Evolutionary conservation across 345 rosid genomes (phyloP), one percentile per base, ranked within the genome.

Genomic region (Diplotaxis tenuifolia): DNA sequence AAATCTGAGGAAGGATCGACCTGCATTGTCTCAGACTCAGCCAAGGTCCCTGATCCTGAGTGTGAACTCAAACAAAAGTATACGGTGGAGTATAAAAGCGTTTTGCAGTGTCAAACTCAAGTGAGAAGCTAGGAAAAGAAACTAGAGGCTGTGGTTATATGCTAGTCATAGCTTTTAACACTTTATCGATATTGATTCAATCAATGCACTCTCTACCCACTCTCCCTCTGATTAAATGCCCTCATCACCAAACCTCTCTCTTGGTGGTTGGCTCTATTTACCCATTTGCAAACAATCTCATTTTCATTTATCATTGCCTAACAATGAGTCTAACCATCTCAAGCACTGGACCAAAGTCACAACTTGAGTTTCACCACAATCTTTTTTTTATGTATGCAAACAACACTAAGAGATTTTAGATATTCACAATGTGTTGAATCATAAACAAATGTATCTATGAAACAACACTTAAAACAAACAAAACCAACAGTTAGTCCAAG

Each of bases 361-460:
- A 50, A 34, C 34, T 3, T 10, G 50, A 42, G 14, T 6, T 62
- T 67, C 62, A 59, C 7, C 73, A 75, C 68, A 19, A 18, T 27
- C 38, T 1, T 18, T 20, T 11, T 52, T 29, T 61, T 7, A 28
- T 52, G 36, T 75, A 68, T 29, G 65, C 52, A 68, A 62, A 61
- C 69, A 29, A 52, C 9, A 68, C 49, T 18, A n/a, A 75, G 16
- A 61, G 56, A 60, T 34, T 65, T 67, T 36, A 61, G 57, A 62
- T 75, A 75, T 75, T 63, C 75, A 75, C 79, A 75, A 20, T 63
- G 42, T 64, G 54, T 70, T 76, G 71, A 68, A 68, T 36, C 34
- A 53, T 47, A 75, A 45, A 62, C 53, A 63, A 70, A 69, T 70
- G 69, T 56, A 76, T 76, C 66, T 64, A 76, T 62, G 63, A 70